Evolutionary conservation across 495 filamentous ascomycete species (phyloP).

Genomic region (Terfezia boudieri): DNA sequence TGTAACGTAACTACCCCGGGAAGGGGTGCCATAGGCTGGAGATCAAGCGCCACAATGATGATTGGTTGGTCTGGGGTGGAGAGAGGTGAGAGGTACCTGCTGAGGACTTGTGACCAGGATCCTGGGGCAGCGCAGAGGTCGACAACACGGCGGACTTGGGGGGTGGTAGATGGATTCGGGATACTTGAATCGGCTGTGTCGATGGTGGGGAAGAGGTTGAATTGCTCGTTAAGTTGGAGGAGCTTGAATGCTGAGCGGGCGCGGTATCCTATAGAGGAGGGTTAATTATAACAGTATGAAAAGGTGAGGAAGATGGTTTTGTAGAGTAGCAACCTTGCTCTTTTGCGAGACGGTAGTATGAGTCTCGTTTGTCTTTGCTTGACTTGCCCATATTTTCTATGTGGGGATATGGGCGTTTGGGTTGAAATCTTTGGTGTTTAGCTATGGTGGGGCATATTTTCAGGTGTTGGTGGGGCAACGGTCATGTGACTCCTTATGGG

Average conservation of each 20-base stretch:
- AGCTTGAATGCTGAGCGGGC: conserved; percentile 92
- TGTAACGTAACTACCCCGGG: conserved; percentile 76
- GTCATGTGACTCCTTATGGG: too few species aligned
- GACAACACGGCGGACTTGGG: conserved; percentile 66
- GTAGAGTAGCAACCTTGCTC: conserved; percentile 44
- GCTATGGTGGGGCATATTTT: too few species aligned
- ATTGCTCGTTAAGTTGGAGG: conserved; percentile 78
- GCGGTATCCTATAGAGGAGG: conserved; percentile 40
- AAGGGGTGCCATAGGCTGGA: conserved; percentile 85
- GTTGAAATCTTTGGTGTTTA: too few species aligned
- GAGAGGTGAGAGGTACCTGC: conserved; percentile 39
- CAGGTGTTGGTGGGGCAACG: too few species aligned
- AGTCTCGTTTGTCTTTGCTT: conserved; percentile 94
- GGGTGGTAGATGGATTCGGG: conserved; percentile 22
- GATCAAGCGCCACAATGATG: conserved; percentile 83
- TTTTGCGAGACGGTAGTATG: conserved; percentile 92
- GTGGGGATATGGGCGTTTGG: too few species aligned
- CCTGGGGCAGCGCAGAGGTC: conserved; percentile 92
- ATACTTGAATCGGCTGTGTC: conserved; percentile 15
- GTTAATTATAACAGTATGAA: not conserved
- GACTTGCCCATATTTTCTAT: conserved; percentile 66
- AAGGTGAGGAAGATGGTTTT: not conserved
- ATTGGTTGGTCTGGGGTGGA: conserved; percentile 33
- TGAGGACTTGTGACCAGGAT: conserved; percentile 91
- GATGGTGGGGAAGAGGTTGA: conserved; percentile 54